Evolutionary conservation across 129 eudicot species (phyloP), one percentile per base, ranked within the genome.

Genomic region (Helianthus tuberosus): DNA sequence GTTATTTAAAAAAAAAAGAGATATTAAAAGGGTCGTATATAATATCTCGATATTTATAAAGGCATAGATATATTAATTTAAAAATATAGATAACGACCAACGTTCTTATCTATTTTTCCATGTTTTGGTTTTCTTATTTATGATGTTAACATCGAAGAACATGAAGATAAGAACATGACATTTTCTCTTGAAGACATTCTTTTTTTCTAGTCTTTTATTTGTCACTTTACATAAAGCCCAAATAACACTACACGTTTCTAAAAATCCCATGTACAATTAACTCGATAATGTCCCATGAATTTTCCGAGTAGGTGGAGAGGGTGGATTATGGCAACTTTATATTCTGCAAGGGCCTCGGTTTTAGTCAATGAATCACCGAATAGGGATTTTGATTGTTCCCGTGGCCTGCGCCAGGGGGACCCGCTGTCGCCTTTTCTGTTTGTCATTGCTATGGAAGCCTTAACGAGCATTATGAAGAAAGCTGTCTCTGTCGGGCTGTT

Each of bases 121-220:
- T n/a, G 8, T 36, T 57, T 25, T 57, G 67, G n/a, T 43, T 58
- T 55, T 43, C 41, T 55, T 11, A 13, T 25, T 46, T 25, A 64
- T 25, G 35, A 32, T 61, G 77, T 73, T 35, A 61, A 73, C 77
- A 39, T 73, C 61, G 3, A 44, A 73, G 61, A 61, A 32, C 13
- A 55, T 39, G 13, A 54, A 61, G 70, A 73, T 17, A 62, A 73
- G 66, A 73, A 48, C 50, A 32, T 62, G 77, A 25, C 70, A 61
- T 73, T 61, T 13, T 72, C 68, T 60, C 57, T 23, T 59, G 11
- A 25, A n/a, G 53, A 73, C 32, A 46, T 59, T 9, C 53, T 61
- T 61, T 41, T n/a, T 23, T 23, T 66, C 25, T 38, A 5, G 20
- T 3, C 29, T 8, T 41, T 43, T 50, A 3, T 25, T 47, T 73